These are phyloP conservation scores for Meyerozyma athensensis DNA, from an alignment of 1,139 yeast species.

Conservation along the genomic window DNA sequence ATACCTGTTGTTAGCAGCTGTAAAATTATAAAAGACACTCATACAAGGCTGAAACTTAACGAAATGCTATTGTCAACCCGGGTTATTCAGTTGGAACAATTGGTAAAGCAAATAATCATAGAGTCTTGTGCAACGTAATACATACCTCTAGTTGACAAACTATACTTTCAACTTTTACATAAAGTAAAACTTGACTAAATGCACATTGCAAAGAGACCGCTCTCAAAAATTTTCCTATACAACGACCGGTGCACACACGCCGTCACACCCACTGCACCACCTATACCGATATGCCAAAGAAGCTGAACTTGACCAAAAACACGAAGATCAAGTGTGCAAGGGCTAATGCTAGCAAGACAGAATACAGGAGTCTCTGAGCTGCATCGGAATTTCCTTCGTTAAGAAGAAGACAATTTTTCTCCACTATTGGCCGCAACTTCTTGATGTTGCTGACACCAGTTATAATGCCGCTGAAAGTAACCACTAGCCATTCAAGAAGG, in stretches of 20 bases:
- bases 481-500: conserved; percentile 44
- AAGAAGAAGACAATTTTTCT: conserved; percentile 28
- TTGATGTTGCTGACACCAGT: conserved; percentile 46
- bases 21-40: conserved; percentile 37
- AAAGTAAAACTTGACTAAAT: neutral
- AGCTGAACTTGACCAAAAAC: conserved; percentile 43
- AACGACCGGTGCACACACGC: neutral
- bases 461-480: conserved; percentile 38
- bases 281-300: conserved; percentile 34
- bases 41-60: conserved; percentile 88
- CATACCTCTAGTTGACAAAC: conserved; percentile 4
- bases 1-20: conserved; percentile 18
- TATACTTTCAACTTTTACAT: neutral
- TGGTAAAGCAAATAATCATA: conserved; percentile 72
- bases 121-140: neutral
- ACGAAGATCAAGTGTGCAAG: conserved; percentile 41
- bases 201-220: neutral
- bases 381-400: conserved; percentile 21
- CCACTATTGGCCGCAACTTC: conserved; percentile 41
- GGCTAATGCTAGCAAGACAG: conserved; percentile 19
- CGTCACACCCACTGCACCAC: conserved; percentile 12
- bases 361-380: neutral
- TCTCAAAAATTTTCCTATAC: neutral
- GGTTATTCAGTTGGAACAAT: conserved; percentile 77
- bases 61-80: conserved; percentile 73